Evolutionary conservation across 441 rosid species (phyloP).

Genomic region (Aquilaria agallochum): DNA sequence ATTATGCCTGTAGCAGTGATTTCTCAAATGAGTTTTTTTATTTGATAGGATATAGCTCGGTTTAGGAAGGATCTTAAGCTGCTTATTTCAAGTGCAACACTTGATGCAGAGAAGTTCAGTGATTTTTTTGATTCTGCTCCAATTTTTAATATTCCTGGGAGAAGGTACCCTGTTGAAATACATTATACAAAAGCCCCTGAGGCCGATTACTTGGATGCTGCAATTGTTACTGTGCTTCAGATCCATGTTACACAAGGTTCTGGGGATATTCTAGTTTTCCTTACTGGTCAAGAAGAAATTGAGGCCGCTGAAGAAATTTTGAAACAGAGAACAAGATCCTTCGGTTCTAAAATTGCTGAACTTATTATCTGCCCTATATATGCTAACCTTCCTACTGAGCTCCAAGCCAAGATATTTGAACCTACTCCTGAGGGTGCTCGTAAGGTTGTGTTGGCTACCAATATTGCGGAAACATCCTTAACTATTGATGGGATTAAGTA

Average conservation of each 20-base stretch:
- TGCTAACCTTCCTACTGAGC: slow-evolving; percentile 95
- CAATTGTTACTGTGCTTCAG: slow-evolving; percentile 81
- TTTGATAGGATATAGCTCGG: slow-evolving; percentile 72
- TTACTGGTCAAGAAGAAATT: slow-evolving; percentile 98
- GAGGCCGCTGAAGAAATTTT: slow-evolving; percentile 95
- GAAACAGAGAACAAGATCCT: slow-evolving; percentile 83
- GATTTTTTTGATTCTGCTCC: slow-evolving; percentile 96
- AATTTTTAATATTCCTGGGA: slow-evolving; percentile 93
- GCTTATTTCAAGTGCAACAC: slow-evolving; percentile 98
- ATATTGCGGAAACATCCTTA: slow-evolving; percentile 96
- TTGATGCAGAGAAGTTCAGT: slow-evolving; percentile 97
- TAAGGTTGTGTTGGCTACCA: slow-evolving; percentile 93
- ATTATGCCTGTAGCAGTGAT: neutral
- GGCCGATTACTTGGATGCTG: slow-evolving; percentile 96
- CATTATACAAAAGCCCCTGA: slow-evolving; percentile 91
- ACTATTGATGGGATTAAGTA: slow-evolving; percentile 97
- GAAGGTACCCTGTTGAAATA: slow-evolving; percentile 95
- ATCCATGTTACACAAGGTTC: slow-evolving; percentile 80
- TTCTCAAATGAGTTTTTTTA: neutral
- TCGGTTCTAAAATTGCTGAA: slow-evolving; percentile 92
- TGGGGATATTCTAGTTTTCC: slow-evolving; percentile 90
- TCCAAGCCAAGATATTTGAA: slow-evolving; percentile 94
- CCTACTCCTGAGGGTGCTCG: slow-evolving; percentile 97
- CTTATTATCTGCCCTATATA: slow-evolving; percentile 93
- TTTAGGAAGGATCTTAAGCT: slow-evolving; percentile 90